Evolutionary conservation across 1,139 yeast genomes (phyloP), one percentile per base, ranked within the genome.

Genomic region (Saccharomyces hybrid): DNA sequence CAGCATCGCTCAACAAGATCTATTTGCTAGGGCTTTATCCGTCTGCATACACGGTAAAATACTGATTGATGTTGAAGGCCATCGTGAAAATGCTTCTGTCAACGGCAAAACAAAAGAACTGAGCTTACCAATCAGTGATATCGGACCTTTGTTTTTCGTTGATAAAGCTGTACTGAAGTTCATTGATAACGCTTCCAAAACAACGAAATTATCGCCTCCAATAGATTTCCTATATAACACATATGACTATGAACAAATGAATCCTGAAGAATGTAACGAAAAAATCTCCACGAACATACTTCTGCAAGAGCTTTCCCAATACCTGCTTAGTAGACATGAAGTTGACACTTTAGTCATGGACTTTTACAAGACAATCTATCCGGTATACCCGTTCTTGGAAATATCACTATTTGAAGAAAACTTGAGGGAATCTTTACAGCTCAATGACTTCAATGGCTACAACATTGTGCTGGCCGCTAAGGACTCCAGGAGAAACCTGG

Each of bases 351-450:
- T 59, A 34, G 47, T 62, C 14, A 55, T 50, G 27, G 50, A 55
- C 12, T 63, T 63, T 42, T 63, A 62, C 51, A 56, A 57, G 42
- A 55, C 60, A 16, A 53, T 62, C 2, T 63, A 63, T 47, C 67
- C 65, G 42, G 57, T 61, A 42, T 59, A 47, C 34, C 66, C 67
- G 21, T 54, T 60, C 27, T 54, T 63, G 42, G 66, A 63, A 24
- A 60, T 63, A 11, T 50, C 53, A 4, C 26, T 52, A 5, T 63
- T 63, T 52, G 66, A 63, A 51, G 54, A 53, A 2, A 52, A 57
- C 24, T 42, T 62, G 34, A 48, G 48, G 2, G 46, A 51, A 16
- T 49, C 60, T 5, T 51, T 60, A 32, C 48, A 54, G 16, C 44
- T 44, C 27, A 49, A 47, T 11, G 50, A 44, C n/a, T 49, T 51